Conservation (phyloP, 2,329 filamentous ascomycete species). For the Apiospora sp. region DNA sequence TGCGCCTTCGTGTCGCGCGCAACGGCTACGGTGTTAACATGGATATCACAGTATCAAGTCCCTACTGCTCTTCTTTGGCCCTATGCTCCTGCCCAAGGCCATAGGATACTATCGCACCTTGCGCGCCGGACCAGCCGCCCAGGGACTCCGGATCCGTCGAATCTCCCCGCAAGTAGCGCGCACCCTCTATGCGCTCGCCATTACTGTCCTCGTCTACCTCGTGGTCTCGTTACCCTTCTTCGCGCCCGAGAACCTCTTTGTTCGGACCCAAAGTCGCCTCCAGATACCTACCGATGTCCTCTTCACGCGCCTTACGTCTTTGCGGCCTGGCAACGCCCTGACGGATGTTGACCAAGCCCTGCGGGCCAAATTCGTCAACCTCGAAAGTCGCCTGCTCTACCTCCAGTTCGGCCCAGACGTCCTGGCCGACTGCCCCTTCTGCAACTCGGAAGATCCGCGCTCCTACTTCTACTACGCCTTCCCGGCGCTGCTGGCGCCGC, state of each 20-base stretch:
- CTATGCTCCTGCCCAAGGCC: constrained; percentile 73
- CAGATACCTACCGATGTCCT: constrained; percentile 86
- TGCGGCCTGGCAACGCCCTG: constrained; percentile 58
- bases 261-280: constrained; percentile 78
- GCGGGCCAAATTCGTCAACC: constrained; percentile 71
- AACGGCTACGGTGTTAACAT: background rate
- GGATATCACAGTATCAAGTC: constrained; percentile 57
- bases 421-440: constrained; percentile 82
- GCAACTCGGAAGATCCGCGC: constrained; percentile 71
- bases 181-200: constrained; percentile 67
- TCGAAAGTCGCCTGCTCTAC: constrained; percentile 81
- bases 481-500: constrained; percentile 76
- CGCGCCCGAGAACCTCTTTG: constrained; percentile 83
- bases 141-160: constrained; percentile 60
- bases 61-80: constrained; percentile 70
- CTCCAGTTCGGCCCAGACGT: constrained; percentile 81
- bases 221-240: constrained; percentile 71
- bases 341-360: constrained; percentile 70
- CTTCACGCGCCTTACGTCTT: constrained; percentile 74
- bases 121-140: constrained; percentile 51
- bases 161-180: constrained; percentile 61
- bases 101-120: constrained; percentile 69
- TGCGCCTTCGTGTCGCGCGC: background rate
- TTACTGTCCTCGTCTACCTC: constrained; percentile 58
- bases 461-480: constrained; percentile 84